Evolutionary conservation across 805 yeast species (phyloP).

Genomic region (Candida awuae): DNA sequence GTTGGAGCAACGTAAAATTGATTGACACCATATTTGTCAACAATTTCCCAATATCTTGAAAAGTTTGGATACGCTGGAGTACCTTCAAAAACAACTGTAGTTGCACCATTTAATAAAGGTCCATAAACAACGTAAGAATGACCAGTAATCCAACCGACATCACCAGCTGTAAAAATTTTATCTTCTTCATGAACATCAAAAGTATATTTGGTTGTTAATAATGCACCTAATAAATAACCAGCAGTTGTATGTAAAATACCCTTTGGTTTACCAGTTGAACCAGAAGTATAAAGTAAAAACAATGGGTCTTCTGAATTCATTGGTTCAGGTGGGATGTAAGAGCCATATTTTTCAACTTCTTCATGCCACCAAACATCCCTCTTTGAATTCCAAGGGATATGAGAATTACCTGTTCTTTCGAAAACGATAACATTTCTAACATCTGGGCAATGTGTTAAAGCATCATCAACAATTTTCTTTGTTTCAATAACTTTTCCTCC

Average conservation of each 20-base stretch:
- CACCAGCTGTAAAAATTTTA: conserved; percentile 78
- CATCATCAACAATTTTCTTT: conserved; percentile 78
- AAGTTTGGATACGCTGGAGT: conserved; percentile 81
- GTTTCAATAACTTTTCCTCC: conserved; percentile 79
- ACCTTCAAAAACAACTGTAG: conserved; percentile 77
- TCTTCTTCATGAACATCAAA: conserved; percentile 74
- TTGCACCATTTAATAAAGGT: conserved; percentile 66
- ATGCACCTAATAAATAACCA: conserved; percentile 69
- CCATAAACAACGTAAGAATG: conserved; percentile 81
- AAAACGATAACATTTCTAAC: conserved; percentile 65
- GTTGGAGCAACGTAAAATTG: conserved; percentile 85
- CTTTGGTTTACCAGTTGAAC: conserved; percentile 84
- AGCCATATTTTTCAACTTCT: conserved; percentile 56
- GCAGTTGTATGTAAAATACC: conserved; percentile 80
- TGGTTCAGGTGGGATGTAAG: conserved; percentile 66
- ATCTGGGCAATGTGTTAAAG: conserved; percentile 54
- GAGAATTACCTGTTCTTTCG: conserved; percentile 61
- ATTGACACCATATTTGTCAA: conserved; percentile 61
- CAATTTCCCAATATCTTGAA: conserved; percentile 74
- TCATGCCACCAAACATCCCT: conserved; percentile 77
- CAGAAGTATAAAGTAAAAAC: conserved; percentile 76
- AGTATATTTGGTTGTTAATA: conserved; percentile 63
- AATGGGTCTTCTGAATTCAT: conserved; percentile 76
- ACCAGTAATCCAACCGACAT: conserved; percentile 89
- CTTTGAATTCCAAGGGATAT: conserved; percentile 40